A percentile compares a stretch with the other conserved stretches of the same genome.
Conservation (phyloP, 768 basidiomycete species). For the Dictyophora rubrovolvata region DNA sequence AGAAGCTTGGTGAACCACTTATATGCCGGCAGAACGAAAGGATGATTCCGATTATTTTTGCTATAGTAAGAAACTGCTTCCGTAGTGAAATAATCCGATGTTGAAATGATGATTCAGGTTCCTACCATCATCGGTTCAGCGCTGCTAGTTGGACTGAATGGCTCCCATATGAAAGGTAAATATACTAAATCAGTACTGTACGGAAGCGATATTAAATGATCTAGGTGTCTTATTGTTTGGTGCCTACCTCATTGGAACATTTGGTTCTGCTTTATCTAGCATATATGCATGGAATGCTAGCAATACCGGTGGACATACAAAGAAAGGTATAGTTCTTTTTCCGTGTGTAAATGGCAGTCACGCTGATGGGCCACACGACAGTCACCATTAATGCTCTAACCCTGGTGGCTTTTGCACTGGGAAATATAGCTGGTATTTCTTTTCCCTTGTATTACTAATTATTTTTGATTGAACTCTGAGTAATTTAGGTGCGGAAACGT, state of each 20-base stretch:
- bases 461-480: neutral
- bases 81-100: no score
- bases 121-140: conserved; percentile 50
- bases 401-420: conserved; percentile 40
- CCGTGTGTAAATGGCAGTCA: neutral
- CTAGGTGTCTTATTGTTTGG: conserved; percentile 16
- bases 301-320: conserved; percentile 55
- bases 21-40: conserved; percentile 34
- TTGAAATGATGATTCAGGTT: conserved; percentile 15
- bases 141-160: conserved; percentile 45
- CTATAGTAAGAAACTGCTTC: conserved; percentile 19
- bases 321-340: conserved; percentile 32
- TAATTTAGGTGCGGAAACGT: conserved; percentile 39
- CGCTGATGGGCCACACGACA: conserved; percentile 11
- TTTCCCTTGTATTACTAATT: neutral
- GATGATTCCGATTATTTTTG: conserved; percentile 51
- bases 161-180: conserved; percentile 36
- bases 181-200: conserved; percentile 30
- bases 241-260: conserved; percentile 42
- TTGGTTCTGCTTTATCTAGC: conserved; percentile 47
- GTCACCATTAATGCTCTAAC: conserved; percentile 56
- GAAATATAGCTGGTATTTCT: conserved; percentile 40
- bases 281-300: conserved; percentile 58
- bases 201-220: conserved; percentile 25
- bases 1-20: neutral